Percentiles rank a stretch among this genome's conserved stretches.
phyloP scores from a whole-genome alignment of 257 asterid species.

The Leptodermis oblonga region DNA sequence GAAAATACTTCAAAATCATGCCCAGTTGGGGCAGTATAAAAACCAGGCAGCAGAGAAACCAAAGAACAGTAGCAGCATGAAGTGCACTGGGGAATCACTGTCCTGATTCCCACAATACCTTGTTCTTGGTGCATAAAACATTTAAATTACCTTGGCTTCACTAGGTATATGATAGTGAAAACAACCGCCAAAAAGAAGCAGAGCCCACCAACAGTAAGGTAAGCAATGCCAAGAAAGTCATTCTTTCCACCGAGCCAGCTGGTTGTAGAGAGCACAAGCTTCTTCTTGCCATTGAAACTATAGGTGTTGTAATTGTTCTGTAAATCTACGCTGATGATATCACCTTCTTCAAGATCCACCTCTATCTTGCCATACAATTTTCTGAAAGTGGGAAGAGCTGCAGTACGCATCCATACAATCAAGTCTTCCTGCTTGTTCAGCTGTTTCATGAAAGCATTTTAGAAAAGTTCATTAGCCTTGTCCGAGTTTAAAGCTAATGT shows the following conservation, averaged over 20 bases:
- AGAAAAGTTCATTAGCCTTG: constrained; percentile 8
- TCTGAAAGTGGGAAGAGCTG: constrained; percentile 89
- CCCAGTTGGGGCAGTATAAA: too few species aligned
- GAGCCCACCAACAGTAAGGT: constrained; percentile 75
- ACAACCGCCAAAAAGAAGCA: constrained; percentile 67
- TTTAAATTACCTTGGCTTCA: constrained; percentile 62
- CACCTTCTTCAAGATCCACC: constrained; percentile 52
- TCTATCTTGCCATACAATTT: constrained; percentile 77
- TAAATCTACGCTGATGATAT: constrained; percentile 47
- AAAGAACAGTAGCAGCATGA: neutral
- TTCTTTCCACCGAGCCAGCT: constrained; percentile 95
- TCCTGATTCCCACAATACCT: too few species aligned
- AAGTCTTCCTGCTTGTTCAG: constrained; percentile 74
- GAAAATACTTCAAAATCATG: neutral
- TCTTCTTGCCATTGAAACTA: constrained; percentile 83
- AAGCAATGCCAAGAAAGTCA: constrained; percentile 76
- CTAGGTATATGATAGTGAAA: constrained; percentile 57
- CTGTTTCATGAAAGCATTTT: constrained; percentile 39
- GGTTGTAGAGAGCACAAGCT: constrained; percentile 83
- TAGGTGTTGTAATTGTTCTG: constrained; percentile 66
- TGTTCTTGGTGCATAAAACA: too few species aligned
- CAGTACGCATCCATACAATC: constrained; percentile 95
- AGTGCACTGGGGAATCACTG: too few species aligned
- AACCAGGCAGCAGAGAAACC: too few species aligned
- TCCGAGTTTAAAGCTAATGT: neutral